Conservation (phyloP, 202 grass and related monocot species). For the Eragrostis tef region DNA sequence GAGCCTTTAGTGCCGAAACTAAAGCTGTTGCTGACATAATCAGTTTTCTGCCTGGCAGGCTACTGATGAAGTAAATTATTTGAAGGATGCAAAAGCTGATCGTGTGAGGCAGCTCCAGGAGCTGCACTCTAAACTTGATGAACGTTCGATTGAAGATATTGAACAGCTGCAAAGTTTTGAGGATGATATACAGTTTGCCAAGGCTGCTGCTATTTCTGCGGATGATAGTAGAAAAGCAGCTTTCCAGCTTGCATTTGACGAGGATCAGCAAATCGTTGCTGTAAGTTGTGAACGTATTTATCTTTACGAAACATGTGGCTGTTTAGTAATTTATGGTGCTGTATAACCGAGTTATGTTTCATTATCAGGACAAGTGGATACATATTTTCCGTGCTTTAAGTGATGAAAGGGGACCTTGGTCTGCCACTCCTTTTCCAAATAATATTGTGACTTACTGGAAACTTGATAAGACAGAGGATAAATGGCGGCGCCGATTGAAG, state of each 20-base stretch:
- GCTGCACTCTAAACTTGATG: constrained; percentile 74
- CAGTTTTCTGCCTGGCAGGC: constrained; percentile 55
- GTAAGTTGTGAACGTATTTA: constrained; percentile 57
- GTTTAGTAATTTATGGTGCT: constrained; percentile 37
- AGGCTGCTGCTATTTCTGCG: constrained; percentile 68
- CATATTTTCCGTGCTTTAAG: constrained; percentile 84
- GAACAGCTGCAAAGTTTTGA: constrained; percentile 78
- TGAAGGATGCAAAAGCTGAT: constrained; percentile 73
- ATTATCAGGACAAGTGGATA: constrained; percentile 92
- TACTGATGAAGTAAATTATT: constrained; percentile 80
- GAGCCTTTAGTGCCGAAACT: constrained; percentile 33
- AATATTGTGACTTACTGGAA: constrained; percentile 76
- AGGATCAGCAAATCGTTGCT: constrained; percentile 96
- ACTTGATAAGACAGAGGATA: constrained; percentile 95
- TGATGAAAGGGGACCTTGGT: constrained; percentile 96
- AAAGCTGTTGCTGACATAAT: constrained; percentile 33
- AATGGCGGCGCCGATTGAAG: constrained; percentile 83
- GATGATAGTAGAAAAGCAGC: constrained; percentile 84
- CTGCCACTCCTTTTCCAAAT: constrained; percentile 89
- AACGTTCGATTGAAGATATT: constrained; percentile 60
- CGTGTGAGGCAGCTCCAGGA: constrained; percentile 83
- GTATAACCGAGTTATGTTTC: constrained; percentile 42
- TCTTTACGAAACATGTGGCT: constrained; percentile 34
- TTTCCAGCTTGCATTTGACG: constrained; percentile 83
- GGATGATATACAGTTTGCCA: constrained; percentile 85